Evolutionary conservation across 2,329 filamentous ascomycete species (phyloP).

Genomic region (Colletotrichum falcatum): DNA sequence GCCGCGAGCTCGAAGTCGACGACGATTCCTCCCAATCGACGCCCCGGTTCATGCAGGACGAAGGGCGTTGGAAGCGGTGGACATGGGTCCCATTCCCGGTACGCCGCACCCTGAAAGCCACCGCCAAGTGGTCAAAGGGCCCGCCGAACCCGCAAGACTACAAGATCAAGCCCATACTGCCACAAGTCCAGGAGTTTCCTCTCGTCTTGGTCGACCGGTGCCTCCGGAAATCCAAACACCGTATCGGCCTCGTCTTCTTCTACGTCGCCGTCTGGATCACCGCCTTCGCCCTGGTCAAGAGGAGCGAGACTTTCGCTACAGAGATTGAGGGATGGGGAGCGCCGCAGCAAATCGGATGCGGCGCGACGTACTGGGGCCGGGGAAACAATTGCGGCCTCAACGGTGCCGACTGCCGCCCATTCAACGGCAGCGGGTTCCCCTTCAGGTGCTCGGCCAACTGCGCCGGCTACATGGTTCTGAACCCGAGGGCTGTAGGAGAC

Average conservation of each 20-base stretch:
- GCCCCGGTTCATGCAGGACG: conserved; percentile 72
- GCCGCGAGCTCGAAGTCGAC: conserved; percentile 60
- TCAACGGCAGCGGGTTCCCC: conserved; percentile 75
- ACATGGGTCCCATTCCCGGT: conserved; percentile 71
- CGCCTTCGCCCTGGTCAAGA: conserved; percentile 76
- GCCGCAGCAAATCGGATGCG: conserved; percentile 75
- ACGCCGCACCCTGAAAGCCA: conserved; percentile 57
- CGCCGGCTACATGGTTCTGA: conserved; percentile 71
- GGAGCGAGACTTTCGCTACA: conserved; percentile 67
- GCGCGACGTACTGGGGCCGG: conserved; percentile 75
- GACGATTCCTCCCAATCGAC: conserved; percentile 59
- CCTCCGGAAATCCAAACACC: conserved; percentile 69
- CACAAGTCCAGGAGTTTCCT: conserved; percentile 75
- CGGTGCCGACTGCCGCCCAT: conserved; percentile 80
- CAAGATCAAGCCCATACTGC: conserved; percentile 71
- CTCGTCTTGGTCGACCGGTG: conserved; percentile 71
- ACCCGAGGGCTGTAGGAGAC: conserved; percentile 80
- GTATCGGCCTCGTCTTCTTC: conserved; percentile 67
- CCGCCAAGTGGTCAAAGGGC: conserved; percentile 65
- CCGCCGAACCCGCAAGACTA: conserved; percentile 64
- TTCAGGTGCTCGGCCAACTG: conserved; percentile 84
- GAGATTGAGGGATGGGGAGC: conserved; percentile 76
- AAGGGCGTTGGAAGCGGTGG: conserved; percentile 61
- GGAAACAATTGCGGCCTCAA: conserved; percentile 81
- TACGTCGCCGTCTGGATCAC: conserved; percentile 77